Conservation (phyloP, 306 rosid species). For the Prosopis cineraria region DNA sequence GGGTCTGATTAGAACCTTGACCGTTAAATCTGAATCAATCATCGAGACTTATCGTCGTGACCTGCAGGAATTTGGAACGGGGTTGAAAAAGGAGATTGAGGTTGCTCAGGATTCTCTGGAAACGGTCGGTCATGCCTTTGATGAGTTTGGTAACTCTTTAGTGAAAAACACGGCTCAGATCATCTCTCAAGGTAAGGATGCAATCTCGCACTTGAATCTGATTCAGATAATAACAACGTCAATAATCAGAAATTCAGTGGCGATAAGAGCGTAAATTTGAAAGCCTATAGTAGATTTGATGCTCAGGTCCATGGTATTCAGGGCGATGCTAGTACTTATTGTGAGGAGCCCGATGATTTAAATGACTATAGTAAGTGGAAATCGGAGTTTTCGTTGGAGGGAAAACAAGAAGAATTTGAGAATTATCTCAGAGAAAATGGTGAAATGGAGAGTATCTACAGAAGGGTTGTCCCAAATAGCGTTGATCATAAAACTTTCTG, state of each 20-base stretch:
- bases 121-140: slow-evolving; percentile 66
- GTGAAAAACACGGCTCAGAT: slow-evolving; percentile 74
- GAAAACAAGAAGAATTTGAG: slow-evolving; percentile 57
- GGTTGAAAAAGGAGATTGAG: slow-evolving; percentile 83
- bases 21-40: slow-evolving; percentile 68
- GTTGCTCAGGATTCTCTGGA: slow-evolving; percentile 83
- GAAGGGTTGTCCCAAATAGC: slow-evolving; percentile 53
- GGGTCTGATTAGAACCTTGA: slow-evolving; percentile 57
- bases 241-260: slow-evolving; percentile 23
- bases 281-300: slow-evolving; percentile 64
- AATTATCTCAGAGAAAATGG: slow-evolving; percentile 51
- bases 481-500: slow-evolving; percentile 65
- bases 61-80: slow-evolving; percentile 75
- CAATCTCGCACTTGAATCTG: slow-evolving; percentile 58
- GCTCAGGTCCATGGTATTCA: slow-evolving; percentile 63
- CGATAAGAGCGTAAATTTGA: slow-evolving; percentile 47
- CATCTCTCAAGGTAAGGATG: slow-evolving; percentile 69
- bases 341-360: slow-evolving; percentile 68
- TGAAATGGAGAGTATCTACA: slow-evolving; percentile 43
- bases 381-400: slow-evolving; percentile 50
- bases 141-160: slow-evolving; percentile 69
- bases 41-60: slow-evolving; percentile 85
- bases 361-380: slow-evolving; percentile 59
- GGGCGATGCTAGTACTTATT: slow-evolving; percentile 58
- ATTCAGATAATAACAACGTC: slow-evolving; percentile 35